These are phyloP conservation scores for Lotus japonicus DNA, from an alignment of 306 rosid species.

Conservation along the genomic window DNA sequence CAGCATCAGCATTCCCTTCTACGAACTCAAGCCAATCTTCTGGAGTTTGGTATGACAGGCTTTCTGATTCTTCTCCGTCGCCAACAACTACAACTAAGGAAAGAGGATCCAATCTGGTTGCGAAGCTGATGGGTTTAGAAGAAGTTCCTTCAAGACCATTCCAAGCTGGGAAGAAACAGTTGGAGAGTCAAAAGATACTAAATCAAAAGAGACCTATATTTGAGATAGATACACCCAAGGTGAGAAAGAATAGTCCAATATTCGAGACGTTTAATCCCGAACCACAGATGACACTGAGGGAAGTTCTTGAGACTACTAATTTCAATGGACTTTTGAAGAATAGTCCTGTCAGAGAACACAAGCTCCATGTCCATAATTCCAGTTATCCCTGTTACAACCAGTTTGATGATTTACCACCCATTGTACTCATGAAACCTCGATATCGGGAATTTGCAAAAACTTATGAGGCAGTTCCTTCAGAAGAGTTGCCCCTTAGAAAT, in stretches of 20 bases:
- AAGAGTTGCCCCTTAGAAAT: slow-evolving; percentile 36
- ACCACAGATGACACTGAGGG: slow-evolving; percentile 46
- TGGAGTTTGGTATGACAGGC: slow-evolving; percentile 25
- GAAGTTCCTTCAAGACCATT: slow-evolving; percentile 41
- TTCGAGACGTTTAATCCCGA: slow-evolving; percentile 35
- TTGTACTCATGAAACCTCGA: slow-evolving; percentile 76
- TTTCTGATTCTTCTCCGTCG: slow-evolving; percentile 39
- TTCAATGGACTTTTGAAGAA: slow-evolving; percentile 51
- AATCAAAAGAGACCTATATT: slow-evolving; percentile 45
- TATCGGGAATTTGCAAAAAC: slow-evolving; percentile 17
- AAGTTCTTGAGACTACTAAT: slow-evolving; percentile 61
- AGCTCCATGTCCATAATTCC: slow-evolving; percentile 19
- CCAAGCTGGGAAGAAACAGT: slow-evolving; percentile 32
- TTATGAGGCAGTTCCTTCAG: slow-evolving; percentile 20
- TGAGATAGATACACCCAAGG: slow-evolving; percentile 47
- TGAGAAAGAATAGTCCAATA: slow-evolving; percentile 25
- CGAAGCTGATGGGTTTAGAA: slow-evolving; percentile 91
- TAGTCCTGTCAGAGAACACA: slow-evolving; percentile 34
- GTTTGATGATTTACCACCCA: slow-evolving; percentile 40
- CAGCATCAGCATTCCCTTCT: slow-evolving; percentile 46
- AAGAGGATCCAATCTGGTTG: slow-evolving; percentile 57
- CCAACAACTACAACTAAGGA: slow-evolving; percentile 37
- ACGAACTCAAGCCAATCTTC: slow-evolving; percentile 73
- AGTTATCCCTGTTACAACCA: slow-evolving; percentile 7
- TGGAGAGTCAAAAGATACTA: slow-evolving; percentile 40